Evolutionary conservation across 495 filamentous ascomycete genomes (phyloP), one percentile per base, ranked within the genome.

Genomic region (Melanomma pulvis-pyrius): DNA sequence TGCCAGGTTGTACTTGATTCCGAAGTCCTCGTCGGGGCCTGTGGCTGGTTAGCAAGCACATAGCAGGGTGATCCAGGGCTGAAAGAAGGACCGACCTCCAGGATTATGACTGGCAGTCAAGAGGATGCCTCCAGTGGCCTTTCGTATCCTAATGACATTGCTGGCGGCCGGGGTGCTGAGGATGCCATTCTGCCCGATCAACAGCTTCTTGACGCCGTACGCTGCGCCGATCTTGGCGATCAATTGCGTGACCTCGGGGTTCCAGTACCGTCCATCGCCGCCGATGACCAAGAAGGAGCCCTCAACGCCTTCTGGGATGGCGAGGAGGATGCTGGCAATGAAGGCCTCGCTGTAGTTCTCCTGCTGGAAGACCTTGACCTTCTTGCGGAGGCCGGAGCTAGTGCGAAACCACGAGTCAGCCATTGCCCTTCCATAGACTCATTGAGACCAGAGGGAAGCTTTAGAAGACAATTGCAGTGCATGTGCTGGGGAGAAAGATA

Each of bases 41-140:
- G 60, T 15, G 13, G n/a, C 6, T 19, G 17, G 29, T 66, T 7
- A 59, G 58, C 29, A 22, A 19, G 26, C 15, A 5, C 12, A 25
- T 58, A 6, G 15, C 22, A 26, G 62, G 19, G 53, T 29, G 49
- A 34, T 30, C 15, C 13, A n/a, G 11, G 15, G 50, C n/a, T 26
- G 29, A 12, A 49, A 47, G 21, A 12, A 39, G 26, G 48, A 65
- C 64, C 26, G 82, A 96, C 93, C 94, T 77, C 94, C 94, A 46
- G 94, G 93, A 79, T 98, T 98, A 82, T 98, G 94, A 76, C 91
- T 96, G 70, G 94, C 94, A 59, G 96, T 98, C 81, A 98, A 80
- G 54, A 98, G 82, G 62, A 98, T 98, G 73, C 94, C 94, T 74
- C 94, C 94, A 44, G 94, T 98, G 32, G 96, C 94, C 75, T 92